Evolutionary conservation across 176 grass and related monocot genomes (phyloP), one percentile per base, ranked within the genome.

Genomic region (Cenchrus americanus): DNA sequence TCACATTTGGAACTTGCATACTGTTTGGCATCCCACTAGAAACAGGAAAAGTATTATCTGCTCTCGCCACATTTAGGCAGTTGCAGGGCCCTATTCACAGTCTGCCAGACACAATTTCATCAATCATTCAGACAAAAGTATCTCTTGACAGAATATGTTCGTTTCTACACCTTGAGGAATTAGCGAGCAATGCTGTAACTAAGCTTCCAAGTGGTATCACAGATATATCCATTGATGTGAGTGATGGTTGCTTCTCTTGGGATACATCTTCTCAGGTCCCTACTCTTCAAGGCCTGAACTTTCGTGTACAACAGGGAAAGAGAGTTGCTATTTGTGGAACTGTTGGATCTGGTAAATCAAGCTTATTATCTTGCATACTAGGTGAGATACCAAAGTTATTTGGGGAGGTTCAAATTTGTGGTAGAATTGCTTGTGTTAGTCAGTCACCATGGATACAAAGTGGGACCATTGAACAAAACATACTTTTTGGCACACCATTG

Each of bases 401-500:
- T 24, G 94, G 91, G 63, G 83, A 88, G n/a, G 73, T 93, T 32
- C 78, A 74, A 73, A 75, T 78, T 22, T 87, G 88, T 89, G 94
- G 94, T 27, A 84, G 37, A 43, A 83, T 80, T 34, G 86, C 94
- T 50, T 96, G 85, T 85, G 94, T 96, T 23, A 82, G 75, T 73
- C 90, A 91, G 41, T 86, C 90, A 43, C 81, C 94, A 75, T 96
- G 94, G 94, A 93, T 96, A 67, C 91, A 91, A 11, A 96, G 88
- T 87, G 88, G 86, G 4, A 96, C 23, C 10, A 83, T 96, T 74
- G 47, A 89, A 71, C 88, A 86, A 3, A 96, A 96, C 51, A 87
- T 96, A 76, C 71, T 85, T 75, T 93, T 93, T 11, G 80, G 88
- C 18, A 80, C 79, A 24, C 41, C 83, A 62, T 87, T 92, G 88